Percentiles rank a stretch among this genome's conserved stretches.
phyloP scores from a whole-genome alignment of 164 flowering plant genomes.

The Piper betle region DNA sequence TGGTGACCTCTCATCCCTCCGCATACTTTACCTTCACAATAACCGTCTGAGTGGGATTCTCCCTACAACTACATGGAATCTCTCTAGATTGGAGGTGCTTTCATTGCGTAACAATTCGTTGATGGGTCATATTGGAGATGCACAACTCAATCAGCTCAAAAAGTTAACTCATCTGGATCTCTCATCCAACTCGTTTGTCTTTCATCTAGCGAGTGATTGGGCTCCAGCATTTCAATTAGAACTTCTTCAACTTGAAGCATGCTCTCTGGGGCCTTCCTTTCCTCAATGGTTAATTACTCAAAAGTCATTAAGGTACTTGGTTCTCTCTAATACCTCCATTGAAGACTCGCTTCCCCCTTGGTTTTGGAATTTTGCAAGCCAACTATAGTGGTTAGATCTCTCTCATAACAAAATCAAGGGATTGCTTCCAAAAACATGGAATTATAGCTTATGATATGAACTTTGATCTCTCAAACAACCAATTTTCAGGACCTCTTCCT shows the following conservation, averaged over 20 bases:
- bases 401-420: background rate
- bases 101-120: background rate
- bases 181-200: background rate
- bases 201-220: constrained; percentile 1
- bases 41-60: background rate
- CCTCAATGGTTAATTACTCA: constrained; percentile 2
- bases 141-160: background rate
- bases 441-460: too few species aligned
- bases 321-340: constrained; percentile 1
- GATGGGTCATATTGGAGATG: constrained; percentile 1
- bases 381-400: background rate
- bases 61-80: background rate
- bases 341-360: background rate
- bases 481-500: constrained; percentile 1
- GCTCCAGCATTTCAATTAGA: constrained; percentile 3
- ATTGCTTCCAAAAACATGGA: background rate
- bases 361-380: constrained; percentile 1
- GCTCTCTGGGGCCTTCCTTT: background rate
- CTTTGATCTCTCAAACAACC: background rate
- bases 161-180: background rate
- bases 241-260: background rate
- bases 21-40: background rate
- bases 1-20: background rate
- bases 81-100: background rate
- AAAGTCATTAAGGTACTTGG: background rate